phyloP scores from a whole-genome alignment of 306 rosid species.

The Argentina anserina region DNA sequence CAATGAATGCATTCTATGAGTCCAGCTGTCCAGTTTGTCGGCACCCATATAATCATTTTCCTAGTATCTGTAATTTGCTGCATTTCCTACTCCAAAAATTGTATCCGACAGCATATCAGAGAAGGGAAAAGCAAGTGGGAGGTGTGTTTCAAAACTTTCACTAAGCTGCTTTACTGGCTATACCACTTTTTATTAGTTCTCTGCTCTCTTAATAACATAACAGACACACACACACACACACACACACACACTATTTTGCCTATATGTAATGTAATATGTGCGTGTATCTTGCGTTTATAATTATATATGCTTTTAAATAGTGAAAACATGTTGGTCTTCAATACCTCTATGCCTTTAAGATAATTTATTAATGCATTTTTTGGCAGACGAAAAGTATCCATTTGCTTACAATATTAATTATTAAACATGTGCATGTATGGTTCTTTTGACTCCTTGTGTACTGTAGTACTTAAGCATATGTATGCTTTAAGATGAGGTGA shows the following conservation, averaged over 20 bases:
- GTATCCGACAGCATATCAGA: conserved; percentile 53
- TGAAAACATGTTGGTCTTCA: not conserved
- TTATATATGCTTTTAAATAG: not conserved
- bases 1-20: conserved; percentile 44
- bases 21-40: conserved; percentile 79
- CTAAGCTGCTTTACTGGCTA: not conserved
- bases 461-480: not conserved
- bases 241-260: not conserved
- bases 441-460: not conserved
- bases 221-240: too few relatives aligned
- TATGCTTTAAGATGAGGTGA: not conserved
- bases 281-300: not conserved
- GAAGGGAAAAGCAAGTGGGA: conserved; percentile 54
- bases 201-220: not conserved
- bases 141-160: conserved; percentile 34
- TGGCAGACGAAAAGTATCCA: not conserved
- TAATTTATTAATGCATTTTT: not conserved
- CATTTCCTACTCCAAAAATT: conserved; percentile 70
- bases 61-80: conserved; percentile 69
- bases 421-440: not conserved
- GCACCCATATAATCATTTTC: conserved; percentile 64
- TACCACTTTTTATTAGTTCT: not conserved
- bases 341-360: not conserved
- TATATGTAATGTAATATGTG: not conserved
- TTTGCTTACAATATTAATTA: not conserved